Evolutionary conservation across 768 basidiomycete genomes (phyloP), one percentile per base, ranked within the genome.

Genomic region (Trametes cubensis): DNA sequence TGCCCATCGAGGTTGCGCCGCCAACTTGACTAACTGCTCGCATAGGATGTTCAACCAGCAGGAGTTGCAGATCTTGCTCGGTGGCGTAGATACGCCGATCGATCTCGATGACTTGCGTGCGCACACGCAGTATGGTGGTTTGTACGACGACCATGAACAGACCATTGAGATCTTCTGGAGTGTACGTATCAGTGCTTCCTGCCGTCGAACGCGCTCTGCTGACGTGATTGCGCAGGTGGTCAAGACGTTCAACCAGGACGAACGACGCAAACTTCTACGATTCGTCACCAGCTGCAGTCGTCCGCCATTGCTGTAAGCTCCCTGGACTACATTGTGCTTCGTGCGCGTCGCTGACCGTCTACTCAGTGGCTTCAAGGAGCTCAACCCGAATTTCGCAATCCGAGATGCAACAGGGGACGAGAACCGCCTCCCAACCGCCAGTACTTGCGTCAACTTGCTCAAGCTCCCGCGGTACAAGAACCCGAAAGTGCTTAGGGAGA

Each of bases 41-140:
- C 34, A 26, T 63, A 92, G 94, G 47, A 95, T 98, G 92, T 99
- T 98, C 77, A 96, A 98, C 73, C 95, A 96, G 66, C 90, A 93
- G 71, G 97, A 98, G 74, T 79, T 98, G 4, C 94, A 95, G 71
- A 89, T 96, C 50, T 78, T 98, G 1, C 80, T 99, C 6, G 95
- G 95, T 0, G 94, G 93, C 6, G 90, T 91, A 34, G 90, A 95
- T 62, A 79, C 91, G 0, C 89, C 90, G 0, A 88, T 96, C 48
- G 90, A 95, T 70, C 65, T 98, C 8, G 85, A 89, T 15, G 95
- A 99, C 73, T 74, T 98, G 60, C 79, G 87, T 60, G 69, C 72
- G 10, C 80, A 98, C 68, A 92, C 92, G 0, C 83, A 87, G 53
- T 94, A 96, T 63, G 93, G 94, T 1, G 94, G 95, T 6, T 69